Conservation (phyloP, 257 asterid genomes). For the Solanum peruvianum region DNA sequence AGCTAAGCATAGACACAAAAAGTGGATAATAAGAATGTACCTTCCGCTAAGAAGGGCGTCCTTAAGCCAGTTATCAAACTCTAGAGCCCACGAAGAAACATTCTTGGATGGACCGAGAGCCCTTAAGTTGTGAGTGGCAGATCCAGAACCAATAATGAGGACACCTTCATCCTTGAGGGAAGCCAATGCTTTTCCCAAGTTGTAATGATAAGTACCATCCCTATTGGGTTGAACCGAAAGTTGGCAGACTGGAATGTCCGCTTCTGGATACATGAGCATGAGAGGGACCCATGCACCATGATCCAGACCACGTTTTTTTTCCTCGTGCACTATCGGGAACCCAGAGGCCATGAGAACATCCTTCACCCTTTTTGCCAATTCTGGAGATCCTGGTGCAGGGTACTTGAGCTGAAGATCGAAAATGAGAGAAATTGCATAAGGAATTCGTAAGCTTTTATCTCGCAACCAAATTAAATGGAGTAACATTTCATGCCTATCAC, state of each 20-base stretch:
- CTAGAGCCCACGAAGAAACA: slow-evolving; percentile 54
- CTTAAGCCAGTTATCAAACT: slow-evolving; percentile 61
- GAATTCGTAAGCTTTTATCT: neutral
- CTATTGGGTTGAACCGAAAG: slow-evolving; percentile 57
- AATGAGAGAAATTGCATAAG: neutral
- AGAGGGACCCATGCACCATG: slow-evolving; percentile 97
- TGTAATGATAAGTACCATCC: slow-evolving; percentile 64
- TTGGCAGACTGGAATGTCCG: slow-evolving; percentile 77
- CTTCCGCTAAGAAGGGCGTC: slow-evolving; percentile 62
- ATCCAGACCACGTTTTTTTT: slow-evolving; percentile 65
- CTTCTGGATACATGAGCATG: slow-evolving; percentile 78
- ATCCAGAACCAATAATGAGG: slow-evolving; percentile 70
- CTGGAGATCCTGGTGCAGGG: slow-evolving; percentile 77
- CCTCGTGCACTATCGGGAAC: slow-evolving; percentile 37
- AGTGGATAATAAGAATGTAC: slow-evolving; percentile 12
- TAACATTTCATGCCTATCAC: neutral
- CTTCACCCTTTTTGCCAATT: slow-evolving; percentile 51
- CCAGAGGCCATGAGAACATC: slow-evolving; percentile 41
- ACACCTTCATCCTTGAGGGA: slow-evolving; percentile 71
- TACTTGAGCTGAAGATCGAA: slow-evolving; percentile 39
- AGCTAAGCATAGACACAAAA: neutral
- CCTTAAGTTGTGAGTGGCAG: slow-evolving; percentile 66
- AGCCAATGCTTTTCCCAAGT: slow-evolving; percentile 61
- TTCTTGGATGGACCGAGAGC: slow-evolving; percentile 15
- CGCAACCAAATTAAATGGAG: neutral